A percentile compares a stretch with the other conserved stretches of the same genome.
Evolutionary conservation across 1,139 yeast species (phyloP).

Genomic region (Yamadazyma buinensis): DNA sequence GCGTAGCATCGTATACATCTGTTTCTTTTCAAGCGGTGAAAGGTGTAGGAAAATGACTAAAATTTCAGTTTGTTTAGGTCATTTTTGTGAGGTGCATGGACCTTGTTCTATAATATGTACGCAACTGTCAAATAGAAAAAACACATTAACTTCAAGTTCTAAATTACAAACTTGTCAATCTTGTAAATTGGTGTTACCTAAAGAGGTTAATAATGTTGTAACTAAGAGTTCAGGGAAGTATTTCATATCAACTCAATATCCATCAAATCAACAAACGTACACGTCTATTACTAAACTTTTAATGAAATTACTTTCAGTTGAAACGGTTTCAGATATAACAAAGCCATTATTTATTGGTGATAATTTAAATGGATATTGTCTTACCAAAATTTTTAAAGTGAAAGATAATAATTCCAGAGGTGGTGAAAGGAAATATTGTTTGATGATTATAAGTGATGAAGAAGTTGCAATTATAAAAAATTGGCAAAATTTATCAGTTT

Average conservation of each 20-base stretch:
- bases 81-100: constrained; percentile 85
- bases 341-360: constrained; percentile 75
- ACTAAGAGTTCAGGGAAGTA: constrained; percentile 15
- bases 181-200: constrained; percentile 51
- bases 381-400: constrained; percentile 63
- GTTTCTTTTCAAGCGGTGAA: too few relatives aligned
- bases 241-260: constrained; percentile 58
- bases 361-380: constrained; percentile 60
- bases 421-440: constrained; percentile 67
- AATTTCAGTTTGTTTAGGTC: constrained; percentile 59
- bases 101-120: constrained; percentile 77
- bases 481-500: constrained; percentile 55
- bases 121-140: constrained; percentile 28
- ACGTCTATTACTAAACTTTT: constrained; percentile 57
- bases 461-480: constrained; percentile 50
- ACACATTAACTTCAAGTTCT: constrained; percentile 23
- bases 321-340: constrained; percentile 61
- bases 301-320: constrained; percentile 68
- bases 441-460: constrained; percentile 59
- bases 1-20: too few relatives aligned
- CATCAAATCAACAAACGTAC: constrained; percentile 50
- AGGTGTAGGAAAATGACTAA: too few relatives aligned
- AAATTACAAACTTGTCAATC: constrained; percentile 54
- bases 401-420: constrained; percentile 74
- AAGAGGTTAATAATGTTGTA: constrained; percentile 26